Evolutionary conservation across 371 early-diverging fungal species (phyloP).

Genomic region (Mucor piriformis): DNA sequence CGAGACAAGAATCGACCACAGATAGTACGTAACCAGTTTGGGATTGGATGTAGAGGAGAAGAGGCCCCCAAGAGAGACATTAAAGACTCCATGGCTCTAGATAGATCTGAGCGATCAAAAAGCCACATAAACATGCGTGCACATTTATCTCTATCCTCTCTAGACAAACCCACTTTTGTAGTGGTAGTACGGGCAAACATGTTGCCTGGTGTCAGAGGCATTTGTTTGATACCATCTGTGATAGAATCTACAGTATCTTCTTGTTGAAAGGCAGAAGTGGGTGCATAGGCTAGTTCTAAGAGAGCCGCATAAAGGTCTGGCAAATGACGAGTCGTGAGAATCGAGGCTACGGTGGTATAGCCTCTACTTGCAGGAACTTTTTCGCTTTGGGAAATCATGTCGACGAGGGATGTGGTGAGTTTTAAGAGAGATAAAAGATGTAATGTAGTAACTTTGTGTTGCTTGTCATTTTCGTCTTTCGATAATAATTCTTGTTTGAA

Average conservation of each 20-base stretch:
- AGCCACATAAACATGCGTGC: slow-evolving; percentile 50
- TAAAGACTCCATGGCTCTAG: slow-evolving; percentile 65
- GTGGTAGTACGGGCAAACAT: slow-evolving; percentile 10
- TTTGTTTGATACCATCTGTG: neutral
- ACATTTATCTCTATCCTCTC: slow-evolving; percentile 52
- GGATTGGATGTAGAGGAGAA: slow-evolving; percentile 52
- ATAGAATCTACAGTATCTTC: neutral
- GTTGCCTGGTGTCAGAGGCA: slow-evolving; percentile 25
- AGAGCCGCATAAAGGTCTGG: slow-evolving; percentile 69
- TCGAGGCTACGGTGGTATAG: slow-evolving; percentile 64
- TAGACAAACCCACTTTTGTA: slow-evolving; percentile 11
- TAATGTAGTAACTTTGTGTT: slow-evolving; percentile 4
- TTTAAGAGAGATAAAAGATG: slow-evolving; percentile 2
- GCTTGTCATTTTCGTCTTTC: slow-evolving; percentile 17
- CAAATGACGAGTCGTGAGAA: slow-evolving; percentile 57
- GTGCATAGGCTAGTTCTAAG: slow-evolving; percentile 71
- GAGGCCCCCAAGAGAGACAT: slow-evolving; percentile 63
- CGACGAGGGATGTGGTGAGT: slow-evolving; percentile 26
- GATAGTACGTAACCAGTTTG: slow-evolving; percentile 63
- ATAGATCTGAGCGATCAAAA: slow-evolving; percentile 55
- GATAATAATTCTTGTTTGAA: slow-evolving; percentile 22
- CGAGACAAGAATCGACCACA: slow-evolving; percentile 70
- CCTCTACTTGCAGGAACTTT: slow-evolving; percentile 27
- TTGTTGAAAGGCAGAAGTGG: slow-evolving; percentile 38
- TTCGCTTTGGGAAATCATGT: slow-evolving; percentile 29